Base-by-base conservation (phyloP, 495 filamentous ascomycete genomes). In the Rusavskia elegans region DNA sequence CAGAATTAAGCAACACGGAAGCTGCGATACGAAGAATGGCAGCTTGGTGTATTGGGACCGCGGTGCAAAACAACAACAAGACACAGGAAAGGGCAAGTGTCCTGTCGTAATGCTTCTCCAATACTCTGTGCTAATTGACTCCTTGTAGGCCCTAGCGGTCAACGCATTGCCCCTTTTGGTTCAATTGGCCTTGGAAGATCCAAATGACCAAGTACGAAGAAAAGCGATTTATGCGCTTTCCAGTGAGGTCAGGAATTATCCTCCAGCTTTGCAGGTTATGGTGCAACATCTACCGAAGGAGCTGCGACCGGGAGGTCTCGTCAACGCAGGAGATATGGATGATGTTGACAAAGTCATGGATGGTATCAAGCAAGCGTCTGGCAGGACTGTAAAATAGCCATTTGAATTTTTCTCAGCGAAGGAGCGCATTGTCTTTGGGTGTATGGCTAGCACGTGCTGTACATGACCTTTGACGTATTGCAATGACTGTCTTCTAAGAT, bases 11-110 rank as follows among this genome's bases (percentile, higher is more conserved):
- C 42, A 73, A 82, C 54, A 70, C 75, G 29, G 85, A 95, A 57
- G 58, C 68, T 0, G 83, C 89, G 41, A 70, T 95, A 59, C 72
- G 88, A 52, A 74, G 69, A 41, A 84, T 85, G 75, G 89, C 92
- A 0, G 88, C 89, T 2, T 95, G 89, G 89, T 95, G 89, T 70
- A 71, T 87, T 30, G 87, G 85, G 27, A 95, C 89, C 5, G 90
- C 93, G 3, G 93, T 97, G 51, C 88, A 97, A 73, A 98, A 98
- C 64, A 97, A 98, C 62, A 71, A 73, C 29, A 84, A 82, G 63
- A 77, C 75, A 17, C 92, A 98, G 64, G 83, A 89, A 67, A 78
- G 77, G 56, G 75, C 77, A 68, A 55, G 71, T 62, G 9, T 13
- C 20, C n/a, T 25, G 14, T 50, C 10, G 21, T 21, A 8, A 37